Conservation (phyloP, 805 yeast genomes). For the Teunomyces funiuensis region DNA sequence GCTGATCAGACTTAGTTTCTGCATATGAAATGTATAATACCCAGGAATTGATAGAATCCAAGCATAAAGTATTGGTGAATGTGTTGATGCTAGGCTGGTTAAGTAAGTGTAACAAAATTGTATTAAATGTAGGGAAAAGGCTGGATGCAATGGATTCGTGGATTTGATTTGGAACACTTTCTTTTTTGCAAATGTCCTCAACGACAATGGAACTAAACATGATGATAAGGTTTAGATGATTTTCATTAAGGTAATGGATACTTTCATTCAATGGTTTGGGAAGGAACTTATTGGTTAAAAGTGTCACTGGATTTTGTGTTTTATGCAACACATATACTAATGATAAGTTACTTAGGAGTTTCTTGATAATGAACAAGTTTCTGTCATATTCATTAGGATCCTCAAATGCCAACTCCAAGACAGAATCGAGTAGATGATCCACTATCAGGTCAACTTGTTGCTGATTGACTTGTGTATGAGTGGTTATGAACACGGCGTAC, state of each 20-base stretch:
- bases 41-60: slow-evolving; percentile 35
- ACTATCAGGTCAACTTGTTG: slow-evolving; percentile 9
- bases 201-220: slow-evolving; percentile 46
- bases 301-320: slow-evolving; percentile 12
- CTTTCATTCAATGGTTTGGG: background rate
- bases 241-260: slow-evolving; percentile 7
- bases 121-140: slow-evolving; percentile 27
- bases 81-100: slow-evolving; percentile 3
- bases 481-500: slow-evolving; percentile 59
- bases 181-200: slow-evolving; percentile 50
- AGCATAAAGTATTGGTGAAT: slow-evolving; percentile 14
- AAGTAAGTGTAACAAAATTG: slow-evolving; percentile 14
- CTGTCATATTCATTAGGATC: slow-evolving; percentile 7
- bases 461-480: slow-evolving; percentile 6
- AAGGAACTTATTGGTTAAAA: slow-evolving; percentile 1
- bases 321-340: slow-evolving; percentile 44
- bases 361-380: slow-evolving; percentile 48
- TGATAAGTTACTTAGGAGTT: slow-evolving; percentile 56
- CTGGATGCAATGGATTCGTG: slow-evolving; percentile 39
- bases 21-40: slow-evolving; percentile 36
- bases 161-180: slow-evolving; percentile 21
- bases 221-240: slow-evolving; percentile 20
- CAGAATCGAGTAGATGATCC: background rate
- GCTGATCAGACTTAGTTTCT: slow-evolving; percentile 31
- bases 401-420: background rate